Base-by-base conservation (phyloP, 2,329 filamentous ascomycete species). In the Calonectria hawksworthii region DNA sequence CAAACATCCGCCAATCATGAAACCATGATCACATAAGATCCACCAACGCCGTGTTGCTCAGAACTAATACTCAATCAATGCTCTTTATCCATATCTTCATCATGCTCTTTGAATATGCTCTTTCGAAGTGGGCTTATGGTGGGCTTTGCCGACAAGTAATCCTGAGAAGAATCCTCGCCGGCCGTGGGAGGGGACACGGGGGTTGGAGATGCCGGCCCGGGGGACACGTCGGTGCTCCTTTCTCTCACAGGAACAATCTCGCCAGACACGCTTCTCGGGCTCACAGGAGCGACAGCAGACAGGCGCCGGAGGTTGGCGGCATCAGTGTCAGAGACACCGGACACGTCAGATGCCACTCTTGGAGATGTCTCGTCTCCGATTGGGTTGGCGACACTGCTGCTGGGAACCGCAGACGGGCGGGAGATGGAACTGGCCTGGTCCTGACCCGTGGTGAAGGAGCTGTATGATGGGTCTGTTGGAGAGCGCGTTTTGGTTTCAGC, bases 31-130 rank as follows among this genome's bases (percentile, higher is more conserved):
- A 65, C 23, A 47, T 51, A 59, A 63, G 21, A 52, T 68, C 73
- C 71, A 30, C 72, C 75, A 79, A 82, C 77, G 76, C 81, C 78
- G 23, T 71, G 74, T 66, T 68, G 34, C 72, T 32, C 54, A 70
- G 32, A 66, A 65, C n/a, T 50, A 66, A 30, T 21, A 18, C 61
- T 3, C 32, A n/a, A 30, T 76, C 69, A 76, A 66, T 41, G 77
- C 30, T 68, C 47, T 71, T 81, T 78, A 13, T 79, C 82, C 80
- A 86, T 82, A 77, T 88, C 86, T 51, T 87, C 86, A 34, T 83
- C 81, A n/a, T 83, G 84, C 77, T 87, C 87, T 9, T 82, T 79
- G 52, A 88, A 88, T 50, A 86, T 83, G 34, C 86, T 88, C 80
- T 82, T 85, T 67, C 86, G 80, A n/a, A 83, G 59, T 6, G 82